Evolutionary conservation across 768 basidiomycete genomes (phyloP), one percentile per base, ranked within the genome.

Genomic region (Rhizopogon rudus): DNA sequence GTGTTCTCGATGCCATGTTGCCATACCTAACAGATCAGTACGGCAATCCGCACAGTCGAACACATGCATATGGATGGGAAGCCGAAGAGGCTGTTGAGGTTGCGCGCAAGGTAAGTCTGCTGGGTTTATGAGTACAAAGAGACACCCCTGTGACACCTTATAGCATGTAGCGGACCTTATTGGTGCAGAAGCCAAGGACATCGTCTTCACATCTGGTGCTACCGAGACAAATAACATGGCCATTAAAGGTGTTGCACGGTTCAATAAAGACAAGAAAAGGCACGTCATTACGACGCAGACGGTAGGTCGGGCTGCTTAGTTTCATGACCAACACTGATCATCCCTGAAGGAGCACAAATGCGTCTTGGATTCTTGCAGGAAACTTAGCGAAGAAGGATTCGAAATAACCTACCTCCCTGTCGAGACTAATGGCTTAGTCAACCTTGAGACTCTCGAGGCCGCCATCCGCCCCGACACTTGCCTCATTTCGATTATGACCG

Each of bases 21-120:
- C 97, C 97, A 0, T 98, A 83, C 72, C 74, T 95, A 60, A 96
- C 94, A 5, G 92, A 98, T 68, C 92, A 93, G 68, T 98, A 88
- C 66, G 97, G 97, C 4, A 99, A 98, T 72, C 96, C 97, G 8
- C 97, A 98, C 68, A 95, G 93, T 69, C 84, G 97, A 54, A 98
- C 97, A 29, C 97, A 99, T 72, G 93, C 97, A 1, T 99, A 98
- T 70, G 97, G 97, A 3, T 99, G 97, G 97, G 97, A 99, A 73
- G 93, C 96, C 6, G 97, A 99, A 65, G 80, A 87, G 65, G 97
- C 89, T 0, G 91, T 97, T 6, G 97, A 98, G 67, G 84, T 87
- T 58, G 95, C 93, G 3, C 83, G 97, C 52, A 86, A 91, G 80
- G 93, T 86, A 22, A 51, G 61, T 41, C 8, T 51, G 20, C 65